Evolutionary conservation across 2,329 filamentous ascomycete species (phyloP), one percentile per base, ranked within the genome.

Genomic region (Aspergillus clavatus): DNA sequence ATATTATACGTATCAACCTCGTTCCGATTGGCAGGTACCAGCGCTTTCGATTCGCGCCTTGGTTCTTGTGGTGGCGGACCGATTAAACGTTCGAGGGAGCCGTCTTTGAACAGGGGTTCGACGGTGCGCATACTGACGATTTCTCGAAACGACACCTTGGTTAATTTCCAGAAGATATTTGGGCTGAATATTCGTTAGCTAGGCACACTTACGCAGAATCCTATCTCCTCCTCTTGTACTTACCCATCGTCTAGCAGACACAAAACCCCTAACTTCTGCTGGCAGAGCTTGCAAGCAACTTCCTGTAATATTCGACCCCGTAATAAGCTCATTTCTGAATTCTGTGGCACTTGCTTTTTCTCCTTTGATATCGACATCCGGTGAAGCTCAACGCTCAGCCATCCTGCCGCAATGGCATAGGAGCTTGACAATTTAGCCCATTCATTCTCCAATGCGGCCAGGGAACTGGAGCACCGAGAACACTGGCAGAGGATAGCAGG

Each of bases 391-490:
- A 68, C 58, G 43, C 66, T 69, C 27, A 67, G 54, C 66, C 66
- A 69, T 38, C 59, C 64, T 23, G 63, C 58, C 26, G 60, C 58
- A 36, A 67, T 55, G 18, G 65, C 60, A 43, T 69, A 68, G 7
- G 63, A 61, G 41, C 57, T 63, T 21, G 65, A 68, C n/a, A 69
- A 49, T 42, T 60, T 66, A 7, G 62, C 65, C 66, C 66, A 69
- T 46, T 68, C 66, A 42, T 69, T 69, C 54, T 69, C 66, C 16
- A 68, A 55, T n/a, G 61, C 66, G 4, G 65, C 66, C 38, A 69
- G 54, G 21, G 66, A 68, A 51, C 66, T 69, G n/a, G 64, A 67
- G 46, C 66, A 69, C 39, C 64, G 59, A 19, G 56, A 55, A 43
- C 66, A 69, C 50, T 68, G 65, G 41, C 62, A 60, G 14, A 68